Base-by-base conservation (phyloP, 1,139 yeast species). In the Maudiozyma humilis region DNA sequence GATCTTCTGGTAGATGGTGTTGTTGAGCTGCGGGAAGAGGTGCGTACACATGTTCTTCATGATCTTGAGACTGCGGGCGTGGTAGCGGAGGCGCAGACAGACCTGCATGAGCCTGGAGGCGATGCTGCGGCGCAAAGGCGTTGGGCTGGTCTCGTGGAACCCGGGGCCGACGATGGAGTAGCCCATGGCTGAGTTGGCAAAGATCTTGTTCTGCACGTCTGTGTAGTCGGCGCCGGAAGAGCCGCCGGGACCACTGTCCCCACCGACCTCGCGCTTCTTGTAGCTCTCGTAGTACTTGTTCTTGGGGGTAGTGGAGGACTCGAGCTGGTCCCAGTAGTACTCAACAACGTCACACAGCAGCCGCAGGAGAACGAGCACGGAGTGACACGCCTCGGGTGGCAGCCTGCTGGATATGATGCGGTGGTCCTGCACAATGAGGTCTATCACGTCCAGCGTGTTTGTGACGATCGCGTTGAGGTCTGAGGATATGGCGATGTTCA, bases 321-420 rank as follows among this genome's bases (percentile, higher is more conserved):
- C 56, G 8, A 44, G 40, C 35, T 46, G 17, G 36, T 55, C 56
- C 64, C 64, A 60, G 40, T 49, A 51, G 33, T 52, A 52, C 44
- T 60, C 64, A 44, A 55, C 43, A 6, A 48, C 47, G 45, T 58
- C 63, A 42, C 59, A 56, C n/a, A 61, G 40, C 34, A 61, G 44
- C 35, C 64, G 45, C 29, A 55, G 25, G 23, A 59, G 38, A 8
- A 59, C 55, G 32, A 58, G 38, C 2, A 57, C 53, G 12, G 60
- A 51, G 48, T 58, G 56, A n/a, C 50, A 44, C 36, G 49, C 46
- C 15, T 51, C 53, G 6, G 49, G 44, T 4, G 50, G 42, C 16
- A 47, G 34, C 23, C 44, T 46, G 8, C 38, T 46, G 4, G 57
- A 47, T 1, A 48, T 48, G n/a, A 49, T 47, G 18, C 42, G 43